Conservation (phyloP, 2,329 filamentous ascomycete genomes). For the Catunica adiposa region DNA sequence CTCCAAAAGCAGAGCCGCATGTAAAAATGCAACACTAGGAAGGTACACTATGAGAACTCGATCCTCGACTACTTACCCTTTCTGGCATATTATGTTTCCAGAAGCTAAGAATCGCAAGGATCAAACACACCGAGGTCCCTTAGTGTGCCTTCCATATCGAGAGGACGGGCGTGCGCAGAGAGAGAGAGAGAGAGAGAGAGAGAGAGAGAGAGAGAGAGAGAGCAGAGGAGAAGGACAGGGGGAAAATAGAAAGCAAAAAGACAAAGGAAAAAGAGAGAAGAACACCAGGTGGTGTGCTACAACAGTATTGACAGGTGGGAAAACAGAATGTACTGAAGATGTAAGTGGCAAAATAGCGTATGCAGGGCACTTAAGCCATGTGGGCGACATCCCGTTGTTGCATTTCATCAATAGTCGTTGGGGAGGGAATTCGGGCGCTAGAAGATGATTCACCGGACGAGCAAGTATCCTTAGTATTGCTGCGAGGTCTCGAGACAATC, state of each 20-base stretch:
- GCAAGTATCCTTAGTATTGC: conserved; percentile 4
- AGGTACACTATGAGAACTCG: not conserved
- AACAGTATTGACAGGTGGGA: too few relatives aligned
- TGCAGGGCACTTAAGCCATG: too few relatives aligned
- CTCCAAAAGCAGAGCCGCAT: not conserved
- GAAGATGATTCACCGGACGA: not conserved
- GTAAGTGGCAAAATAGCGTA: too few relatives aligned
- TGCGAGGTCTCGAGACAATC: conserved; percentile 1
- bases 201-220: too few relatives aligned
- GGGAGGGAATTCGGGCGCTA: not conserved
- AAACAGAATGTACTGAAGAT: not conserved
- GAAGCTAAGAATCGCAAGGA: not conserved
- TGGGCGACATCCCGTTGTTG: too few relatives aligned
- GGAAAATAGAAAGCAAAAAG: not conserved
- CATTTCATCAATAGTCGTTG: too few relatives aligned
- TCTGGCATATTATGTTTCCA: not conserved
- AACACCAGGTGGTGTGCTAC: not conserved
- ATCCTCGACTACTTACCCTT: not conserved
- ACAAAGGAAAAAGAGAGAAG: not conserved
- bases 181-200: too few relatives aligned
- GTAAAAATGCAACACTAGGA: not conserved
- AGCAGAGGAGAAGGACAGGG: too few relatives aligned
- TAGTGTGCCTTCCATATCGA: not conserved
- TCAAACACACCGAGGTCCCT: not conserved
- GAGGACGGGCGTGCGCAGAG: too few relatives aligned